These are phyloP conservation scores for Ogataea nitratoaversa DNA, from an alignment of 805 yeast species.

Conservation along the genomic window DNA sequence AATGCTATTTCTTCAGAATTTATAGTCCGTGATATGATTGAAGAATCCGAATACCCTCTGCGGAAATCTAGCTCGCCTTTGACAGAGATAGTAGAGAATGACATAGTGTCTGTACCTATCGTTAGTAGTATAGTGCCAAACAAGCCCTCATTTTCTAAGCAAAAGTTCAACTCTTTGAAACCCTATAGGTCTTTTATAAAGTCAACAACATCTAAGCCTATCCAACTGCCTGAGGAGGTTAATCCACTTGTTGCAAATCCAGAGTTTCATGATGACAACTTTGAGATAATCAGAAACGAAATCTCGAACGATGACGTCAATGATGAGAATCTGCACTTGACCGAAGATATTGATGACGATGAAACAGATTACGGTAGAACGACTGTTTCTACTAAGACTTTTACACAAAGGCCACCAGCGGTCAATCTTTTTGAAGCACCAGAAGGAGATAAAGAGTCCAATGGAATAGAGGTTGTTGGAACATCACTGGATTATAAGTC, in stretches of 20 bases:
- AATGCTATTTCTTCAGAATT: neutral
- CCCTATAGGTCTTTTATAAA: conserved; percentile 3
- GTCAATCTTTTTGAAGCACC: neutral
- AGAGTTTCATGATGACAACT: conserved; percentile 17
- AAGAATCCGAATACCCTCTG: too few species aligned
- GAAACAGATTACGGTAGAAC: conserved; percentile 9
- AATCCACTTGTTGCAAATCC: conserved; percentile 17
- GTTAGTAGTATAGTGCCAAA: too few species aligned
- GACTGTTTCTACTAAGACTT: neutral
- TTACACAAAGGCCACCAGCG: neutral
- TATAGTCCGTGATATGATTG: neutral
- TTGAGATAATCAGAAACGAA: conserved; percentile 18
- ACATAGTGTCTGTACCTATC: too few species aligned
- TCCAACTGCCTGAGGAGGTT: conserved; percentile 13
- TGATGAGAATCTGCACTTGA: conserved; percentile 14
- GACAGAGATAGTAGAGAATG: too few species aligned
- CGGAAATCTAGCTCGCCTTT: too few species aligned
- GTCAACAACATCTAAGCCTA: neutral
- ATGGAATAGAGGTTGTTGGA: conserved; percentile 16
- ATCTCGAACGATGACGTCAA: conserved; percentile 16
- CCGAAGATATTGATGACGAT: conserved; percentile 7
- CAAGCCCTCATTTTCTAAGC: neutral
- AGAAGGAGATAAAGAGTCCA: neutral
- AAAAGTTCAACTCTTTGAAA: neutral
- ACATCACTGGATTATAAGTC: conserved; percentile 38